A percentile compares a stretch with the other conserved stretches of the same genome.
phyloP scores from a whole-genome alignment of 2,329 filamentous ascomycete species.

The Graphilbum sp. region DNA sequence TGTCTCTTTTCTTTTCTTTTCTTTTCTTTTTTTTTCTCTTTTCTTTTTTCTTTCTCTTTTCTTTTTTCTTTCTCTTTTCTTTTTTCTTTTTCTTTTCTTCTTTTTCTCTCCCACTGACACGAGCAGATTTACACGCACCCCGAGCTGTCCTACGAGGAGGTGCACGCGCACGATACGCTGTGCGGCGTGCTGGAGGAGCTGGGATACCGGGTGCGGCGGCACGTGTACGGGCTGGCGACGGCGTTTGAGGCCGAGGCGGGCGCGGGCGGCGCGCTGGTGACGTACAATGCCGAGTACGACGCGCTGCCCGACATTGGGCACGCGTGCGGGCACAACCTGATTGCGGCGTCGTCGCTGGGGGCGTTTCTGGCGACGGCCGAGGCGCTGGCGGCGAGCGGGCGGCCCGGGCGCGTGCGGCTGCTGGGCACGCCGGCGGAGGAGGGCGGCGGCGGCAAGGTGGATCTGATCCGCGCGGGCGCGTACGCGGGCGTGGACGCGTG shows the following conservation, averaged over 20 bases:
- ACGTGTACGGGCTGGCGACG: constrained; percentile 33
- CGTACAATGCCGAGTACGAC: constrained; percentile 14
- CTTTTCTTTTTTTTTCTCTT: no score
- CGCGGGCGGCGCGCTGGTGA: constrained; percentile 6
- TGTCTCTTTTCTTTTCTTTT: no score
- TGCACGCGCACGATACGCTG: constrained; percentile 31
- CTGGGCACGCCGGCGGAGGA: constrained; percentile 29
- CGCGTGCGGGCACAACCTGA: constrained; percentile 26
- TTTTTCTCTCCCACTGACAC: no score
- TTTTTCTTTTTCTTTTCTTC: no score
- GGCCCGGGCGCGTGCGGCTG: constrained; percentile 13
- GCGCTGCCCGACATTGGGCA: constrained; percentile 21
- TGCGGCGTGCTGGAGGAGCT: constrained; percentile 23
- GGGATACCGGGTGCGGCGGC: constrained; percentile 26
- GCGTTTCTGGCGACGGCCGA: constrained; percentile 18
- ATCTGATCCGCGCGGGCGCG: constrained; percentile 24
- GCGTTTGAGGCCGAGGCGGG: constrained; percentile 25
- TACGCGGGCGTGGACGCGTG: constrained; percentile 19
- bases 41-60: no score
- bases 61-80: no score
- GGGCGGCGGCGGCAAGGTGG: constrained; percentile 25
- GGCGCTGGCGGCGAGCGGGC: constrained; percentile 9
- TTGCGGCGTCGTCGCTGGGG: constrained; percentile 19
- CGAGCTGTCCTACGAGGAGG: constrained; percentile 32
- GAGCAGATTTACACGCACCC: constrained; percentile 24